Conservation (phyloP, 257 asterid genomes). For the Henckelia pumila region DNA sequence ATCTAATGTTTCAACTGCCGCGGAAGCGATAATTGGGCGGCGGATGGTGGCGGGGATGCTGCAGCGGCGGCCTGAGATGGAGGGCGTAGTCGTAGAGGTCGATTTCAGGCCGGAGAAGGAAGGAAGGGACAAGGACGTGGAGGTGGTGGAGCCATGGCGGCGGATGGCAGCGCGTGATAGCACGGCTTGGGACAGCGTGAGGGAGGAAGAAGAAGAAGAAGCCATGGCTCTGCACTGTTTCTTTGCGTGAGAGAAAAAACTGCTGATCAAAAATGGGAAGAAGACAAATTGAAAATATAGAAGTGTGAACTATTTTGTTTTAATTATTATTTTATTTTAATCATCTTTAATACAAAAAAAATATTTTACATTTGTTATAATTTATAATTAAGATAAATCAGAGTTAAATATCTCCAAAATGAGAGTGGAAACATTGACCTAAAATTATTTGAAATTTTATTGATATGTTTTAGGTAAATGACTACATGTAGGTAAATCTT, state of each 20-base stretch:
- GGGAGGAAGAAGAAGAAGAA: conserved; percentile 72
- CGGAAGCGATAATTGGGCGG: conserved; percentile 49
- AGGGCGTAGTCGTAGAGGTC: conserved; percentile 28
- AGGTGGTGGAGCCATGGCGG: conserved; percentile 55
- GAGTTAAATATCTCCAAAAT: no score
- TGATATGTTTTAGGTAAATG: no score
- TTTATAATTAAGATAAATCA: no score
- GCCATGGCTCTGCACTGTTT: conserved; percentile 59
- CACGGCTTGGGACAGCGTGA: conserved; percentile 82
- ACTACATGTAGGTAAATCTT: no score
- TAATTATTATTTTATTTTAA: no score
- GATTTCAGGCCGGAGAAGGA: conserved; percentile 62
- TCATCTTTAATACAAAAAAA: no score
- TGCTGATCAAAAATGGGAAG: no score
- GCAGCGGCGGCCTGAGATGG: conserved; percentile 39
- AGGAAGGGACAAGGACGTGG: conserved; percentile 39
- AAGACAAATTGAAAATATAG: no score
- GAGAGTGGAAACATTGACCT: no score
- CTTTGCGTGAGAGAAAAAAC: not conserved
- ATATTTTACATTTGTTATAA: no score
- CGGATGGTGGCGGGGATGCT: conserved; percentile 28
- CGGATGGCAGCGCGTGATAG: conserved; percentile 60
- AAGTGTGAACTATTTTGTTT: not conserved
- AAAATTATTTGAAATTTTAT: no score
- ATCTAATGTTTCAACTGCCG: conserved; percentile 63